These are phyloP conservation scores for Schizosaccharomyces cryophilus DNA, from an alignment of 805 yeast genomes.

Conservation along the genomic window DNA sequence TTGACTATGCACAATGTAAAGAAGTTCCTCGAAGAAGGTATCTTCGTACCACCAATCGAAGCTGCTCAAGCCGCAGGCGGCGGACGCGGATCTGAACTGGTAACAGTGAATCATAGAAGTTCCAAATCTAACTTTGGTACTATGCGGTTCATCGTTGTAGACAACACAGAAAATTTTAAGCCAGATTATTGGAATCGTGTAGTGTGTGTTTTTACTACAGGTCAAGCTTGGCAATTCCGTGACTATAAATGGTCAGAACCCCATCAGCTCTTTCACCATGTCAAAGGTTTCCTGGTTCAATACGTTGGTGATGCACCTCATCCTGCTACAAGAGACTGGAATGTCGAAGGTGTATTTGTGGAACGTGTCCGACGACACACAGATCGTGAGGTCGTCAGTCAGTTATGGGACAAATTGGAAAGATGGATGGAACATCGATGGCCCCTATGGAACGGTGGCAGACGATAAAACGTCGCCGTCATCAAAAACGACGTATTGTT, in stretches of 20 bases:
- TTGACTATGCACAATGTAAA: slow-evolving; percentile 40
- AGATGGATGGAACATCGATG: slow-evolving; percentile 26
- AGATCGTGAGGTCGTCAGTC: slow-evolving; percentile 67
- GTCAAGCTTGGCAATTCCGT: slow-evolving; percentile 92
- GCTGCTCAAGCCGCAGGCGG: slow-evolving; percentile 11
- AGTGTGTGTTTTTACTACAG: slow-evolving; percentile 84
- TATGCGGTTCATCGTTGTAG: slow-evolving; percentile 55
- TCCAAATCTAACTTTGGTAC: slow-evolving; percentile 17
- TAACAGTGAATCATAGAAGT: background rate
- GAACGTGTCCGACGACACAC: slow-evolving; percentile 45
- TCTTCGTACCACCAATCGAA: slow-evolving; percentile 26
- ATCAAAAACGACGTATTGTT: background rate
- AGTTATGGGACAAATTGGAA: slow-evolving; percentile 68
- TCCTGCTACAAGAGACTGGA: slow-evolving; percentile 57
- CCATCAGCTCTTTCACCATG: slow-evolving; percentile 50
- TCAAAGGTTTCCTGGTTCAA: slow-evolving; percentile 57
- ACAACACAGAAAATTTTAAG: slow-evolving; percentile 66
- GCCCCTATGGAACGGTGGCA: background rate
- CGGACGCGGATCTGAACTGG: slow-evolving; percentile 5
- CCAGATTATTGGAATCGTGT: slow-evolving; percentile 97
- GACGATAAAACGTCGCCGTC: background rate
- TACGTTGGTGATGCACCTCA: slow-evolving; percentile 67
- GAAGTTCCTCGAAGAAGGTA: slow-evolving; percentile 49
- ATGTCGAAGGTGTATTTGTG: slow-evolving; percentile 49
- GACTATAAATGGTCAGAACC: slow-evolving; percentile 69